A percentile compares a stretch with the other conserved stretches of the same genome.
phyloP scores from a whole-genome alignment of 1,284 basidiomycete genomes.

The Papiliotrema terrestris region DNA sequence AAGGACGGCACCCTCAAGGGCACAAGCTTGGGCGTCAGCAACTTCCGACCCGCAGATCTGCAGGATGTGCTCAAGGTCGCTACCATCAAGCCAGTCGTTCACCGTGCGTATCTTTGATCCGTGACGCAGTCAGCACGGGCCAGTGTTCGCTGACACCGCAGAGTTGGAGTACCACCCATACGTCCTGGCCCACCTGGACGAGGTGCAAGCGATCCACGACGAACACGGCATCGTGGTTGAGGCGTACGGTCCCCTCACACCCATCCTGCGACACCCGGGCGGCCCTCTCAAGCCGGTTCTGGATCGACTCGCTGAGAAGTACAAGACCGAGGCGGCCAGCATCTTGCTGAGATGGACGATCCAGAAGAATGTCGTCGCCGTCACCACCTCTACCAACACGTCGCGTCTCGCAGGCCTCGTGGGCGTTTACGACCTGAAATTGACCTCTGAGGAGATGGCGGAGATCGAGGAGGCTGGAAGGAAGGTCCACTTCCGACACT shows the following conservation, averaged over 20 bases:
- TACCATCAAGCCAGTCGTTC: conserved; percentile 64
- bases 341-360: conserved; percentile 59
- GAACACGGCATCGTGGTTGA: conserved; percentile 61
- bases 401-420: conserved; percentile 62
- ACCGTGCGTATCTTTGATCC: conserved; percentile 55
- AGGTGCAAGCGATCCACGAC: conserved; percentile 57
- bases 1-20: conserved; percentile 58
- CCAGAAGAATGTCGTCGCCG: conserved; percentile 57
- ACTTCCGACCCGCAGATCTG: conserved; percentile 40
- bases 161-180: conserved; percentile 75
- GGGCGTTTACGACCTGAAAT: conserved; percentile 56
- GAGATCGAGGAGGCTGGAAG: conserved; percentile 61
- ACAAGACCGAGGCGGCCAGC: conserved; percentile 58
- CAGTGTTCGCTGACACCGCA: not conserved
- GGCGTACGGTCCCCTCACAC: conserved; percentile 58
- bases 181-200: conserved; percentile 59
- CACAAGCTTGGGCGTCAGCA: conserved; percentile 44
- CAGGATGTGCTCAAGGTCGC: conserved; percentile 45
- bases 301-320: conserved; percentile 51
- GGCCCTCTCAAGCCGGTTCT: conserved; percentile 58
- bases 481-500: conserved; percentile 57
- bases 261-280: conserved; percentile 56
- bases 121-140: no score
- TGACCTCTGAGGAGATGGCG: conserved; percentile 61
- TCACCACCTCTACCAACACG: conserved; percentile 67